Base-by-base conservation (phyloP, 2,329 filamentous ascomycete species). In the Penicillium palitans region DNA sequence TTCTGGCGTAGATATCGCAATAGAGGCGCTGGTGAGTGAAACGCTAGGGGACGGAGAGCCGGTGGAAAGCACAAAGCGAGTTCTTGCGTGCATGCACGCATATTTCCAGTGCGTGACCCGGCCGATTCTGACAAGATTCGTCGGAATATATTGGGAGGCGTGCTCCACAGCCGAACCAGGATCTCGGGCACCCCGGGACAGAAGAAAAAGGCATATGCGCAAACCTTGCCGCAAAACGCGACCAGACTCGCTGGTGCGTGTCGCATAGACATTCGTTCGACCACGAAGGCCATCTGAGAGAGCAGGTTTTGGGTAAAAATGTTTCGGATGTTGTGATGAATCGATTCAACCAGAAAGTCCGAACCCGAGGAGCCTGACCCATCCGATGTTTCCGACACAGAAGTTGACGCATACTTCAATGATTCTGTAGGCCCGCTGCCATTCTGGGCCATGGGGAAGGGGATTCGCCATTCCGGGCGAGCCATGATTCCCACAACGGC, bases 131-230 rank as follows among this genome's bases (percentile, higher is more conserved):
- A 83, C 9, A 91, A 82, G 1, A 91, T 83, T 25, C 91, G 86
- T 62, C 89, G 85, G 69, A 96, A 82, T 42, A 86, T 78, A 57
- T 87, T 86, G 4, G 87, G 79, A 2, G 87, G 85, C 21, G 91
- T 81, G 39, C 85, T 86, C 92, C 93, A 96, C 6, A 96, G 79
- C 17, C 91, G 86, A 27, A 93, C 85, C 49, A 96, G 80, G 51
- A 96, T 85, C 69, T 96, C 91, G 8, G 91, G 89, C 55, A 96
- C 85, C 5, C 91, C 91, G 0, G 91, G 91, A 29, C 90, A 93
- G 69, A 96, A 97, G 77, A 93, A 95, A 75, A 96, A 96, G 31
- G 91, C 92, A 74, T 96, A 96, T 2, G 93, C 92, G 69, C 90
- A 93, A 4, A 91, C 90, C 75, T 95, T 96, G 59, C 91, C 93